Conservation (phyloP, 768 basidiomycete species). For the Pisolithus sp. region DNA sequence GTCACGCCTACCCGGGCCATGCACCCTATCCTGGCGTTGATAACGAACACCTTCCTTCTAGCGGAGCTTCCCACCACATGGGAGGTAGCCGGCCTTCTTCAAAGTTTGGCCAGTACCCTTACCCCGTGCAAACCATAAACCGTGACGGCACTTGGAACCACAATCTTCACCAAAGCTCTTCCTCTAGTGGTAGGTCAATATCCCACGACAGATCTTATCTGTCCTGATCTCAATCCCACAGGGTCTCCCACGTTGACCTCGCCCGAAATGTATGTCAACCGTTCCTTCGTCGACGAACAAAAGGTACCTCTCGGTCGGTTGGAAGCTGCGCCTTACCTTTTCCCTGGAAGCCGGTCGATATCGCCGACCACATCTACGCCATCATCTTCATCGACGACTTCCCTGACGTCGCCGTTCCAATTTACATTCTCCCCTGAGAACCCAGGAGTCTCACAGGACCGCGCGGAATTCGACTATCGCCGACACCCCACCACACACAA, state of each 20-base stretch:
- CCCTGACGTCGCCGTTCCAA: slow-evolving; percentile 61
- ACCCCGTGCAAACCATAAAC: slow-evolving; percentile 31
- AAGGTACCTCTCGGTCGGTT: slow-evolving; percentile 47
- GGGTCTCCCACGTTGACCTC: slow-evolving; percentile 52
- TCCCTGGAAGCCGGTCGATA: slow-evolving; percentile 62
- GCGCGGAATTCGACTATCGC: slow-evolving; percentile 61
- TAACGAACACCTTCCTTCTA: slow-evolving; percentile 22
- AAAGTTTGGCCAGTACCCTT: slow-evolving; percentile 49
- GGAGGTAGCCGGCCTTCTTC: slow-evolving; percentile 36
- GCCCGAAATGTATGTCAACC: slow-evolving; percentile 42
- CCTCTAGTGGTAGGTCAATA: slow-evolving; percentile 25
- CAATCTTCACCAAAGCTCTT: slow-evolving; percentile 25
- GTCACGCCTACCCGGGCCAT: slow-evolving; percentile 37
- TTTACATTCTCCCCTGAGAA: slow-evolving; percentile 55
- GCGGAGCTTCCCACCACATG: slow-evolving; percentile 26
- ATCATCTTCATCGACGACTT: slow-evolving; percentile 52
- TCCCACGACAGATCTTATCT: slow-evolving; percentile 23
- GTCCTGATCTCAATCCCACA: slow-evolving; percentile 33
- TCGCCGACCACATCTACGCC: slow-evolving; percentile 63
- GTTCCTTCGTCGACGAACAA: slow-evolving; percentile 49
- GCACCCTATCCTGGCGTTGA: slow-evolving; percentile 38
- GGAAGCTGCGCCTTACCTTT: slow-evolving; percentile 52
- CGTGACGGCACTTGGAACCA: slow-evolving; percentile 26
- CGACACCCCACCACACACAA: slow-evolving; percentile 46
- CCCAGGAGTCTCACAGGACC: slow-evolving; percentile 41